Base-by-base conservation (phyloP, 2,329 filamentous ascomycete species). In the Clonostachys byssicola region DNA sequence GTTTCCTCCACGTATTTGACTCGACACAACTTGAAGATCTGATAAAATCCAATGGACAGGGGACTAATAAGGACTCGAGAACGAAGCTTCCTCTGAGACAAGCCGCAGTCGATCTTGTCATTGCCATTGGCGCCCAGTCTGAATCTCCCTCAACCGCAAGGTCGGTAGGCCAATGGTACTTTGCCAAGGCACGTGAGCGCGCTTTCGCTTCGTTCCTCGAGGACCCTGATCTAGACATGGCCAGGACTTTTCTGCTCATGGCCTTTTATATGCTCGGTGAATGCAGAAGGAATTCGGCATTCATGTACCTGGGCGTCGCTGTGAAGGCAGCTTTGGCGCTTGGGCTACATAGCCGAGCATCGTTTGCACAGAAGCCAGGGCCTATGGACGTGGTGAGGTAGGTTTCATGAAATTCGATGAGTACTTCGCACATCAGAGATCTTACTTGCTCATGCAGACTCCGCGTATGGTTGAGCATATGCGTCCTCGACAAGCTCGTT, bases 301-400 rank as follows among this genome's bases (percentile, higher is more conserved):
- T 81, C 46, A 82, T 85, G 76, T 84, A 84, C 47, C 59, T 85
- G 3, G 80, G 80, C 0, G 73, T 84, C 9, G 80, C 81, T 2
- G 69, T 75, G 0, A 73, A 78, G 46, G 76, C 80, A 1, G 80
- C 81, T 1, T 73, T 76, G 5, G 77, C 78, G 0, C 55, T 85
- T 1, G 81, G 81, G 0, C 55, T 84, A 7, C 78, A 83, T 45
- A 62, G 63, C 58, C 46, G 58, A 47, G 50, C 63, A 54, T 50
- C 65, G 49, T 64, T 63, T 30, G 44, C 54, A 5, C 52, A 57
- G 12, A 51, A 58, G 35, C 48, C 47, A 6, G 49, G 50, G 16
- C 42, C 40, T 2, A 43, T 52, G 9, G 53, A 56, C 4, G 53
- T 52, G 17, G 30, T 52, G 5, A 55, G 57, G 55, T 64, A 60